Conservation (phyloP, 2,329 filamentous ascomycete species). For the Pochonia chlamydosporia region DNA sequence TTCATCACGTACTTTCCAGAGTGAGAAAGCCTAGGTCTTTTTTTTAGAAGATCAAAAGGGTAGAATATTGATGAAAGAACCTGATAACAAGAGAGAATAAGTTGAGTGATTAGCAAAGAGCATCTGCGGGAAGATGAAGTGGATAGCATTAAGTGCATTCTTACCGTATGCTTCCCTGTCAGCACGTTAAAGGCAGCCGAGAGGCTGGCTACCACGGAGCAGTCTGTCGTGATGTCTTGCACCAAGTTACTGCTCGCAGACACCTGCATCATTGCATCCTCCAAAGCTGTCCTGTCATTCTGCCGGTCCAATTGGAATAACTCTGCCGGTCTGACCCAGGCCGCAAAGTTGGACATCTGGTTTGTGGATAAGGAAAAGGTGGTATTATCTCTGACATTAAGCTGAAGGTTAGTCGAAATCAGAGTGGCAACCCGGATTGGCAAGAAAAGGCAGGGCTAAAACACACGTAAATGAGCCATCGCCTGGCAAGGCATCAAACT, state of each 20-base stretch:
- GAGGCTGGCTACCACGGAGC: conserved; percentile 92
- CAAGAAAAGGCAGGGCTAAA: neutral
- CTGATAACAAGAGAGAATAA: conserved; percentile 30
- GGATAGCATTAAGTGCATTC: conserved; percentile 11
- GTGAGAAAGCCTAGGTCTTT: conserved; percentile 57
- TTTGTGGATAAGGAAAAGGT: conserved; percentile 66
- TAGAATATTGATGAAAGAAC: conserved; percentile 68
- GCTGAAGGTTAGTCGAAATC: too few species aligned
- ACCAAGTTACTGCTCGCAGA: conserved; percentile 69
- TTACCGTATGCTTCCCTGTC: conserved; percentile 63
- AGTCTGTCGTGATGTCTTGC: conserved; percentile 93
- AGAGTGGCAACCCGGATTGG: neutral
- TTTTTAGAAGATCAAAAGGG: conserved; percentile 59
- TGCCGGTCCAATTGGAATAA: conserved; percentile 35
- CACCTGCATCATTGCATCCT: conserved; percentile 48
- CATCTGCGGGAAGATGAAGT: neutral
- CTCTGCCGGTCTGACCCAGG: conserved; percentile 75
- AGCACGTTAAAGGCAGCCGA: conserved; percentile 71
- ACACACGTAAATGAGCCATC: conserved; percentile 58
- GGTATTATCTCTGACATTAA: conserved; percentile 54
- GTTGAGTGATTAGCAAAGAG: neutral
- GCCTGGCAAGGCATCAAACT: conserved; percentile 53
- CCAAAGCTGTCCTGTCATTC: conserved; percentile 25
- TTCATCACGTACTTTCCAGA: conserved; percentile 88
- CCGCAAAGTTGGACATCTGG: conserved; percentile 71